These are phyloP conservation scores for Suillus decipiens DNA, from an alignment of 768 basidiomycete genomes.

Conservation along the genomic window DNA sequence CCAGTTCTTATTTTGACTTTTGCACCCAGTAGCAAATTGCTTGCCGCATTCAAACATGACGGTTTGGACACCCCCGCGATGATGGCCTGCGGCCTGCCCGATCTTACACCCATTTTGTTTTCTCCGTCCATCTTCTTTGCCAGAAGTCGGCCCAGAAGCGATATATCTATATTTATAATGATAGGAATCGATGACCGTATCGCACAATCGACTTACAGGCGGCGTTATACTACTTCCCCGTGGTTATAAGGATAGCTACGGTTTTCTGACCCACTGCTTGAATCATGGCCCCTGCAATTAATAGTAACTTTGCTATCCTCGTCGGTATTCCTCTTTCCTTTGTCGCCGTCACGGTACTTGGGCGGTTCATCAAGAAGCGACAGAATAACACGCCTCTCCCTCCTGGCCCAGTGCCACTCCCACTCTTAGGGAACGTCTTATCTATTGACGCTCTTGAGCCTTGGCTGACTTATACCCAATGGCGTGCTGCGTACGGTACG, in stretches of 20 bases:
- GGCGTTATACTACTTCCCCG: too few species aligned
- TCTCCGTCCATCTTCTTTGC: too few species aligned
- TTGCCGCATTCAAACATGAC: too few species aligned
- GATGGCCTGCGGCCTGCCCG: too few species aligned
- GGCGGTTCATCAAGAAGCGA: not conserved
- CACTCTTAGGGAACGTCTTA: not conserved
- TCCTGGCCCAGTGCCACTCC: not conserved
- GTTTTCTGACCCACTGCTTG: not conserved
- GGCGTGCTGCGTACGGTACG: conserved; percentile 17
- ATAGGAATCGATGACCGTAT: too few species aligned
- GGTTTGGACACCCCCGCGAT: too few species aligned
- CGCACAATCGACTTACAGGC: too few species aligned
- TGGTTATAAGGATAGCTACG: not conserved
- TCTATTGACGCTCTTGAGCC: not conserved
- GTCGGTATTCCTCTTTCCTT: not conserved
- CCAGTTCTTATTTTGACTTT: too few species aligned
- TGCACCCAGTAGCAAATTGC: too few species aligned
- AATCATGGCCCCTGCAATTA: not conserved
- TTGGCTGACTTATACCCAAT: not conserved
- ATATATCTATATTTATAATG: too few species aligned
- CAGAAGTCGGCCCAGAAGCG: too few species aligned
- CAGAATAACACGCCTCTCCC: not conserved
- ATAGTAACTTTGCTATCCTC: not conserved
- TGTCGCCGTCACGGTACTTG: not conserved
- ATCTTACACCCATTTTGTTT: too few species aligned